Base-by-base conservation (phyloP, 192 early-diverging fungal species). In the Backusella morwellensis region DNA sequence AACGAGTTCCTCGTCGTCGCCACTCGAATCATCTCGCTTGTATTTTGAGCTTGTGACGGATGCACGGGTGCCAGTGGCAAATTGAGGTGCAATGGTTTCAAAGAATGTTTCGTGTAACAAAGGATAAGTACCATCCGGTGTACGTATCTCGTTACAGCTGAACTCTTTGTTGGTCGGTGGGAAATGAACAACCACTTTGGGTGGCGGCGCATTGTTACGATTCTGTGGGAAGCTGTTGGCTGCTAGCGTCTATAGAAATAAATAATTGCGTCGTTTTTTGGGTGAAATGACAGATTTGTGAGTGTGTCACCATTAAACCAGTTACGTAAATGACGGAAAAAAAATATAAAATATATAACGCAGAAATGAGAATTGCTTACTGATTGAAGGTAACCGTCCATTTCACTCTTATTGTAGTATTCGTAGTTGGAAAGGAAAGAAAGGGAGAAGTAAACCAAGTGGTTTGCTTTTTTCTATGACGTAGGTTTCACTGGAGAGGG, bases 51-150 rank as follows among this genome's bases (percentile, higher is more conserved):
- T 81, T 34, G 85, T 83, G 21, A 84, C 47, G 9, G 85, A 87
- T 32, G 81, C 78, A 41, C 76, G 78, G 6, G 88, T 88, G 21
- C 85, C 84, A 54, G 77, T 82, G 35, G 81, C 77, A 35, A 81
- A 83, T 66, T 85, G 85, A 17, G 88, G 84, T n/a, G 75, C 47
- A 50, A 84, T 79, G 44, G 81, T 77, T 40, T 88, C 86, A 38
- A 86, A 68, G 44, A 77, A 72, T 41, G 87, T 90, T 29, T 86
- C 85, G 44, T 88, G 84, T 17, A 75, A 75, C 11, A 90, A 75
- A n/a, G 76, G 78, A 71, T 90, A 90, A 23, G 66, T 77, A 9
- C 88, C 88, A 50, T 90, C 88, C 70, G 83, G 79, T 23, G 86
- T 78, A 63, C 81, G 70, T 82, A 90, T 87, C 59, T 83, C 80